phyloP scores from a whole-genome alignment of 148 eudicot species.

The Hydrangea macrophylla region DNA sequence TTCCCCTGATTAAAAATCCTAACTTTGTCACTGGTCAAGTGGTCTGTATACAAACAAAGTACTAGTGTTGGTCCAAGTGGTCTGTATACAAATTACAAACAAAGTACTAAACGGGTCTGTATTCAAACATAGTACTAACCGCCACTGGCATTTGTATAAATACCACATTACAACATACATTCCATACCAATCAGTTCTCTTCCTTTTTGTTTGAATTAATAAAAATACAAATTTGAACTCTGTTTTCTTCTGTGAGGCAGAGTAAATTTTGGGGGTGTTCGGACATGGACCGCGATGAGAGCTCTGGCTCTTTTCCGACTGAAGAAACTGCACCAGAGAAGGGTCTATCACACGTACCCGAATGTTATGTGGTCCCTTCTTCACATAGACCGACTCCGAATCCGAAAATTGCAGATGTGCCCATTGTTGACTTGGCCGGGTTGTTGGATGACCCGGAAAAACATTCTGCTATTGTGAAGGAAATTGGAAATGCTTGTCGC shows the following conservation, averaged over 20 bases:
- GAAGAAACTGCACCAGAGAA: slow-evolving; percentile 58
- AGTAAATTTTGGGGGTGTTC: neutral
- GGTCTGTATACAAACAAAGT: too few species aligned
- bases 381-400: slow-evolving; percentile 31
- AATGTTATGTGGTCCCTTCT: slow-evolving; percentile 34
- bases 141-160: too few species aligned
- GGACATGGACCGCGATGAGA: slow-evolving; percentile 21
- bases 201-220: too few species aligned
- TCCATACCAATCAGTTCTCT: neutral
- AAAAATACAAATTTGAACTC: too few species aligned
- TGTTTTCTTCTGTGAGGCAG: too few species aligned
- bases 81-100: too few species aligned
- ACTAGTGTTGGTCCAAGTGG: too few species aligned
- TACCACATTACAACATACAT: neutral
- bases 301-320: slow-evolving; percentile 31
- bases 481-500: slow-evolving; percentile 41
- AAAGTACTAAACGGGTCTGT: too few species aligned
- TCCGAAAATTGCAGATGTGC: slow-evolving; percentile 29
- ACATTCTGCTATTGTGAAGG: slow-evolving; percentile 26
- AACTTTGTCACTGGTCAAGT: too few species aligned
- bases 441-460: slow-evolving; percentile 17
- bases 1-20: too few species aligned
- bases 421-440: slow-evolving; percentile 39
- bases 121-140: too few species aligned
- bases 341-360: slow-evolving; percentile 39